These are phyloP conservation scores for Pisolithus sp. DNA, from an alignment of 768 basidiomycete species.

Conservation along the genomic window DNA sequence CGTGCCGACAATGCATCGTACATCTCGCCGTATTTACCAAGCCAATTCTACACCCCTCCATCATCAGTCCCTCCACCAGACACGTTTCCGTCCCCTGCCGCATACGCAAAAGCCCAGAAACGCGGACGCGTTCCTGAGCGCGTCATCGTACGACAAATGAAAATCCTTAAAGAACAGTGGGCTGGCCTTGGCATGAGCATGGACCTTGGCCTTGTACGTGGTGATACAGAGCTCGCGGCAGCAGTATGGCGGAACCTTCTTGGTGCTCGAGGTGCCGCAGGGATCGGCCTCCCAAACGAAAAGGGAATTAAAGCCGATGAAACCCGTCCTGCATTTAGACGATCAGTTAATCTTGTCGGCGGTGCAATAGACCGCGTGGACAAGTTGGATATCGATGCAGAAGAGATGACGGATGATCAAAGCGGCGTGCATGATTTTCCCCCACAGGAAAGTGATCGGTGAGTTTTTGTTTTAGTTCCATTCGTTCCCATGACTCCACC, in stretches of 20 bases:
- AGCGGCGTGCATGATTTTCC: slow-evolving; percentile 70
- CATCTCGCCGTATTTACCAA: slow-evolving; percentile 17
- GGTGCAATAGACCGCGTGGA: slow-evolving; percentile 55
- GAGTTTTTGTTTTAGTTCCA: slow-evolving; percentile 2
- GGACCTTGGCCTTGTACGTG: slow-evolving; percentile 68
- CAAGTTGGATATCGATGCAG: slow-evolving; percentile 51
- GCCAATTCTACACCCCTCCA: slow-evolving; percentile 22
- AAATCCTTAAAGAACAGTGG: slow-evolving; percentile 89
- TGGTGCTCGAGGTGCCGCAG: slow-evolving; percentile 74
- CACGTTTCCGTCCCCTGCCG: slow-evolving; percentile 22
- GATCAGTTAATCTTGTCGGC: slow-evolving; percentile 66
- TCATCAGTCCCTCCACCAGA: slow-evolving; percentile 19
- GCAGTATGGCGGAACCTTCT: slow-evolving; percentile 91
- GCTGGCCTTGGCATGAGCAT: slow-evolving; percentile 72
- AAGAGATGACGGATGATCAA: slow-evolving; percentile 57
- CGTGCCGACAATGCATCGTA: slow-evolving; percentile 17
- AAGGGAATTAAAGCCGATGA: slow-evolving; percentile 3
- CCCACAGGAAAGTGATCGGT: slow-evolving; percentile 39
- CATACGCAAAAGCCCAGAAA: slow-evolving; percentile 24
- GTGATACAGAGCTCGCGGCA: slow-evolving; percentile 79
- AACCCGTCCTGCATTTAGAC: slow-evolving; percentile 37
- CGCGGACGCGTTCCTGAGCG: slow-evolving; percentile 60
- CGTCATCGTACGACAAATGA: slow-evolving; percentile 82
- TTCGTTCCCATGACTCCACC: neutral
- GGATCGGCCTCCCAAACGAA: slow-evolving; percentile 40